Evolutionary conservation across 306 rosid genomes (phyloP), one percentile per base, ranked within the genome.

Genomic region (Neltuma alba): DNA sequence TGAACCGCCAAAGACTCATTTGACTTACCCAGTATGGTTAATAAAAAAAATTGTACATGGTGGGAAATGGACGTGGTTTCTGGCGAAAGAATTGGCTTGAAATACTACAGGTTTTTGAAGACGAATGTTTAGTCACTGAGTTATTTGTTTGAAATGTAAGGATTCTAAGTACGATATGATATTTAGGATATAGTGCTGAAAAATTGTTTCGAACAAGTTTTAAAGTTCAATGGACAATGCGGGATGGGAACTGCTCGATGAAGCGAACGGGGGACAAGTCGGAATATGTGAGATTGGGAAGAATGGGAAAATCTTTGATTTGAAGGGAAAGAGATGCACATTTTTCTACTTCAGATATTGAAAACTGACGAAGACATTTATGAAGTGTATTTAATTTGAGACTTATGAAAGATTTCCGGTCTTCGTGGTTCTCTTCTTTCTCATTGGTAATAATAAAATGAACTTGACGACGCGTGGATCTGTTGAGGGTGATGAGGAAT

Each of bases 401-500:
- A 31, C 42, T 33, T 13, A 63, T 16, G 54, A 16, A 47, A 47
- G 54, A 47, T 18, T 47, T 47, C 21, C n/a, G n/a, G n/a, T 47
- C 4, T 16, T 16, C 10, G 41, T 33, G 68, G 68, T 15, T 33
- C n/a, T 36, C 12, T 62, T 62, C 21, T 30, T 62, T 16, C 41
- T 62, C 68, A 62, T 62, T 31, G 15, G 7, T 30, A 6, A 1
- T 25, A 6, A 14, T 62, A 23, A 31, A 62, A 62, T 62, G 3
- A 14, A 30, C 41, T 31, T 7, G 16, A 7, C 7, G 68, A 62
- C 41, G 2, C 4, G 68, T 30, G 13, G 5, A 62, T 30, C 41
- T 30, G 68, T 62, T 62, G 21, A 31, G 13, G 68, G 41, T 62
- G 68, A 62, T 31, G 37, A 62, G 41, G 68, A 31, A 62, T 62